A percentile compares a stretch with the other conserved stretches of the same genome.
phyloP scores from a whole-genome alignment of 768 basidiomycete species.

The Peribolospora kevripleyi region DNA sequence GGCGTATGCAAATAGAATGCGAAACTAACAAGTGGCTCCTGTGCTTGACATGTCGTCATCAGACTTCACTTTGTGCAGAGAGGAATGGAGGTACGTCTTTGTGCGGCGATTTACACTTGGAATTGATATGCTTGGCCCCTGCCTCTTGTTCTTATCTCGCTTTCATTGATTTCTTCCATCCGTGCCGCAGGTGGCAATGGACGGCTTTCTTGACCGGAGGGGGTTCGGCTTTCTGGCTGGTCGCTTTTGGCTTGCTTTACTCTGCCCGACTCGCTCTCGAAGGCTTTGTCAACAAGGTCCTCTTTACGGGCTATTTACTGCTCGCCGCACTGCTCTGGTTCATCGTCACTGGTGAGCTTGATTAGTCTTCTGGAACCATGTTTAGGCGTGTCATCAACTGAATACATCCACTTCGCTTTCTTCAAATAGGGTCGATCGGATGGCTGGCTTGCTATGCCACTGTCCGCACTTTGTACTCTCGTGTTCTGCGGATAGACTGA shows the following conservation, averaged over 20 bases:
- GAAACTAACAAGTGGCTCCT: no score
- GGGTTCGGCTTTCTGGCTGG: constrained; percentile 73
- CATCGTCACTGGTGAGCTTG: constrained; percentile 31
- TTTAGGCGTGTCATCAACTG: no score
- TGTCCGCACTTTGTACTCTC: no score
- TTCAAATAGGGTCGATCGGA: no score
- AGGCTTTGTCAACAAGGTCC: constrained; percentile 49
- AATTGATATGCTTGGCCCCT: constrained; percentile 8
- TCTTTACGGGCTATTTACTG: constrained; percentile 78
- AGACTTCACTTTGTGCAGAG: constrained; percentile 77
- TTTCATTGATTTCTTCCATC: not conserved
- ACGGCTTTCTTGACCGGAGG: constrained; percentile 76
- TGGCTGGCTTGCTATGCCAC: no score
- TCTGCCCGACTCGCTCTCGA: constrained; percentile 50
- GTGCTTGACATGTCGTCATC: constrained; percentile 10
- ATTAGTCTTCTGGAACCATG: no score
- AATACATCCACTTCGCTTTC: no score
- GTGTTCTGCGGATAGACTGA: no score
- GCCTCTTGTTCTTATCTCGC: not conserved
- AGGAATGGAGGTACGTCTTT: constrained; percentile 55
- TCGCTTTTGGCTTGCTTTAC: constrained; percentile 39
- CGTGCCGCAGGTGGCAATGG: constrained; percentile 65
- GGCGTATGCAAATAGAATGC: constrained; percentile 26
- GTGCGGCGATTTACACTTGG: not conserved
- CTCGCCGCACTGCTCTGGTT: constrained; percentile 64